Conservation (phyloP, 208 protist species). For the Trypanosoma rangeli region DNA sequence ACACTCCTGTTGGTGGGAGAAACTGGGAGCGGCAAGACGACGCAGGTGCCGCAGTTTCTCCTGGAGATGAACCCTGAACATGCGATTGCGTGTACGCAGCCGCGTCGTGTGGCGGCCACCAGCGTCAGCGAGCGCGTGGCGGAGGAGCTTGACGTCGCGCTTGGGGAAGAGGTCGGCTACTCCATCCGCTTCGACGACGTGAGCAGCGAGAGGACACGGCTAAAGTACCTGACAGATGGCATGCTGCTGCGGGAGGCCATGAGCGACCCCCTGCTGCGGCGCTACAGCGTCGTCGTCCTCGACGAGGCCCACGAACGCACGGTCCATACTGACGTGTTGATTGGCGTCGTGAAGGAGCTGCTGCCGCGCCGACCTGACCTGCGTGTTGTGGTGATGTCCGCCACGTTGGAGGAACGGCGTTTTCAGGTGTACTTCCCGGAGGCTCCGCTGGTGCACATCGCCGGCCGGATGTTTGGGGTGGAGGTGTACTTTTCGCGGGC, state of each 20-base stretch:
- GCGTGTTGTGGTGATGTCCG: conserved; percentile 96
- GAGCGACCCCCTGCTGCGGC: conserved; percentile 84
- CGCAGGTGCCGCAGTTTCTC: conserved; percentile 95
- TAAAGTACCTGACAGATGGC: conserved; percentile 99
- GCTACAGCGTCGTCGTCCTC: conserved; percentile 97
- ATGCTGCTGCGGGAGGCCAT: conserved; percentile 98
- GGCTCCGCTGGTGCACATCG: conserved; percentile 97
- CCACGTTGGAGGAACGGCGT: conserved; percentile 97
- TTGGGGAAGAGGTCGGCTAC: conserved; percentile 99
- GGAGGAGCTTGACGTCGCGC: conserved; percentile 95
- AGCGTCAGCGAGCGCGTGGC: conserved; percentile 98
- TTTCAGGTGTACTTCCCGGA: conserved; percentile 98
- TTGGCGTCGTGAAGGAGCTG: conserved; percentile 96
- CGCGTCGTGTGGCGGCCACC: conserved; percentile 98
- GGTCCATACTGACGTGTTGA: conserved; percentile 98
- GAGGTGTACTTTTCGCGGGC: conserved; percentile 86
- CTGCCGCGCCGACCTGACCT: conserved; percentile 85
- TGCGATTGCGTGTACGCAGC: conserved; percentile 95
- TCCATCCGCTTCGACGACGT: conserved; percentile 98
- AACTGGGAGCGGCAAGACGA: conserved; percentile 96
- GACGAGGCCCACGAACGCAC: conserved; percentile 99
- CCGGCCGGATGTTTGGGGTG: conserved; percentile 95
- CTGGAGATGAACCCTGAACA: conserved; percentile 83
- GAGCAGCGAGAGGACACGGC: conserved; percentile 90
- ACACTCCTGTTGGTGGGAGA: conserved; percentile 92